Base-by-base conservation (phyloP, 148 eudicot species). In the Cornus controversa region DNA sequence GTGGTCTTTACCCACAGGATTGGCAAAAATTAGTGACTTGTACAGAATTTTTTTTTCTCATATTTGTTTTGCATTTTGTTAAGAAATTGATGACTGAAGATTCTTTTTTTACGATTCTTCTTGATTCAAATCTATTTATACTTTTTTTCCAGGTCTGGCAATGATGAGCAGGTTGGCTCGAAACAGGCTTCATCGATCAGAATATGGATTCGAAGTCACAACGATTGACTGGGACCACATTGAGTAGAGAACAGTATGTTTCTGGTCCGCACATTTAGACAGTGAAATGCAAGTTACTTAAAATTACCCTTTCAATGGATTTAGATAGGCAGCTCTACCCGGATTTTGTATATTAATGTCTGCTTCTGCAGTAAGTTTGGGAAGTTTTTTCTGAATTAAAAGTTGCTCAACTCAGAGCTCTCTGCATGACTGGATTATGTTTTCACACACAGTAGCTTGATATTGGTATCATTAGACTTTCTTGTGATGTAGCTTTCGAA, bases 221-320 rank as follows among this genome's bases (percentile, higher is more conserved):
- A 65, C 89, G 10, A 85, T 89, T 53, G 85, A 92, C 68, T 92
- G 95, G 97, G 93, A 92, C 82, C 82, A 73, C 26, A 79, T 83
- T 67, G 80, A 80, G 75, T 66, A 67, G 74, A 75, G 53, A 79
- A 58, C 8, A 60, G 37, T 15, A 18, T 24, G 16, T 47, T 62
- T 1, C 36, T 60, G 27, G 31, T 79, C 36, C 22, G 8, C 22
- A 36, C 24, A 3, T 22, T 66, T 24, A 50, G 45, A 28, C 10
- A 10, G 4, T 66, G 57, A 11, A 50, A 50, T 50, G 57, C 57
- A 50, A 16, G 14, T 50, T 50, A 11, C 15, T 13, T 50, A 13
- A 16, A 14, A 13, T 8, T 50, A 50, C 57, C 2, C 20, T 50
- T 16, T 4, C 8, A 40, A 40, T 40, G 8, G 60, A 54, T 54